phyloP scores from a whole-genome alignment of 495 filamentous ascomycete species.

The Hypoxylon cercidicola region DNA sequence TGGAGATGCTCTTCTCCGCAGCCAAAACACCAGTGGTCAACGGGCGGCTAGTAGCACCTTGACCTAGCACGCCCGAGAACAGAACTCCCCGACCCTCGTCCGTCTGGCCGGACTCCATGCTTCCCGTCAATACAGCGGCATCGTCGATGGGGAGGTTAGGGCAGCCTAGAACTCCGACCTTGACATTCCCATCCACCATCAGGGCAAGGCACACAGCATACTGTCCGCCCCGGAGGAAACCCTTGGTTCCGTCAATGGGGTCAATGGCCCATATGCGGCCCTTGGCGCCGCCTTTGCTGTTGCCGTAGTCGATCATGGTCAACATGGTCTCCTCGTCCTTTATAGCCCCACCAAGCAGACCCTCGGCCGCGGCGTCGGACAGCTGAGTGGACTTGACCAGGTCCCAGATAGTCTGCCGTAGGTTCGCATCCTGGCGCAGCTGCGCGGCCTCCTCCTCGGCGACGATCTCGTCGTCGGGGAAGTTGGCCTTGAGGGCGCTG shows the following conservation, averaged over 20 bases:
- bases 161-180: slow-evolving; percentile 92
- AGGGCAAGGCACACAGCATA: slow-evolving; percentile 95
- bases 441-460: slow-evolving; percentile 91
- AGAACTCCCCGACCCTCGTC: slow-evolving; percentile 81
- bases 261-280: slow-evolving; percentile 97
- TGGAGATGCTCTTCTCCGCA: slow-evolving; percentile 72
- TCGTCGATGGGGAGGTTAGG: slow-evolving; percentile 93
- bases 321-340: slow-evolving; percentile 79
- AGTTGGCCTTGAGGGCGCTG: slow-evolving; percentile 83
- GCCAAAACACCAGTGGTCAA: slow-evolving; percentile 68
- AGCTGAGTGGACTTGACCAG: slow-evolving; percentile 77
- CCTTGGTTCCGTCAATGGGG: slow-evolving; percentile 97
- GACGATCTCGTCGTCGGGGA: slow-evolving; percentile 90
- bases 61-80: slow-evolving; percentile 79
- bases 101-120: slow-evolving; percentile 73
- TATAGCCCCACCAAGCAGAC: slow-evolving; percentile 76
- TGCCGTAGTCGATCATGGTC: slow-evolving; percentile 83
- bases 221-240: slow-evolving; percentile 96
- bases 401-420: slow-evolving; percentile 82
- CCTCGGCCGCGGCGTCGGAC: slow-evolving; percentile 70
- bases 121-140: slow-evolving; percentile 69
- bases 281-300: slow-evolving; percentile 77
- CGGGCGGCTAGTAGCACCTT: slow-evolving; percentile 81
- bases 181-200: slow-evolving; percentile 93
- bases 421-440: slow-evolving; percentile 71